Conservation (phyloP, 208 protist genomes). For the Histomonas meleagridis region DNA sequence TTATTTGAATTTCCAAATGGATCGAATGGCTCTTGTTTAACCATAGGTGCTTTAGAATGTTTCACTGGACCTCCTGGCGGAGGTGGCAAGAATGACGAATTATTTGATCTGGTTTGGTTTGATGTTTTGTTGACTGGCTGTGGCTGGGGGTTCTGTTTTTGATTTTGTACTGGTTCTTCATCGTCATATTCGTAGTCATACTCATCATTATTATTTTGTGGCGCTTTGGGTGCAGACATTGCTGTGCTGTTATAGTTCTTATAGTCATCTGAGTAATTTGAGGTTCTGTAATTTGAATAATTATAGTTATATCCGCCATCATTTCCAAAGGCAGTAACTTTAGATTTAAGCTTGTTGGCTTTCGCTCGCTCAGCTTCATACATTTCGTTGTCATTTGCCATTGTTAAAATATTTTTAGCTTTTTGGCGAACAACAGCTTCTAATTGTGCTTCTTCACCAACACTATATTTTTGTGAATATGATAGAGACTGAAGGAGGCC, state of each 20-base stretch:
- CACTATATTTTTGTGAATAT: not conserved
- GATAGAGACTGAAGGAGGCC: not conserved
- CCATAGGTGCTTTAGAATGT: too few relatives aligned
- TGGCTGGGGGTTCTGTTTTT: not conserved
- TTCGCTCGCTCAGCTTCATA: not conserved
- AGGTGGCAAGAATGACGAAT: not conserved
- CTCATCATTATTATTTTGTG: not conserved
- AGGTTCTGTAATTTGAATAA: not conserved
- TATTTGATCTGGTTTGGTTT: not conserved
- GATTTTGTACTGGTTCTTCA: not conserved
- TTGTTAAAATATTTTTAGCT: not conserved
- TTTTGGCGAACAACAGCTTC: not conserved
- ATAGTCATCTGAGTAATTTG: not conserved
- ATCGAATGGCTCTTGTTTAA: too few relatives aligned
- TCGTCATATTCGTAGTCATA: not conserved
- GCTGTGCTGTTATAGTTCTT: not conserved
- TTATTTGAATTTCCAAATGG: too few relatives aligned
- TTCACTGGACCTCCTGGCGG: too few relatives aligned
- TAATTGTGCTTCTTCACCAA: not conserved
- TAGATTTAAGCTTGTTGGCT: not conserved
- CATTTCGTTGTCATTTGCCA: not conserved
- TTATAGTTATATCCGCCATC: not conserved
- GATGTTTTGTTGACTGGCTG: not conserved
- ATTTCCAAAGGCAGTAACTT: not conserved
- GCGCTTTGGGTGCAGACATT: not conserved